Conservation (phyloP, 129 eudicot species). For the Pseudognaphalium luteoalbum region DNA sequence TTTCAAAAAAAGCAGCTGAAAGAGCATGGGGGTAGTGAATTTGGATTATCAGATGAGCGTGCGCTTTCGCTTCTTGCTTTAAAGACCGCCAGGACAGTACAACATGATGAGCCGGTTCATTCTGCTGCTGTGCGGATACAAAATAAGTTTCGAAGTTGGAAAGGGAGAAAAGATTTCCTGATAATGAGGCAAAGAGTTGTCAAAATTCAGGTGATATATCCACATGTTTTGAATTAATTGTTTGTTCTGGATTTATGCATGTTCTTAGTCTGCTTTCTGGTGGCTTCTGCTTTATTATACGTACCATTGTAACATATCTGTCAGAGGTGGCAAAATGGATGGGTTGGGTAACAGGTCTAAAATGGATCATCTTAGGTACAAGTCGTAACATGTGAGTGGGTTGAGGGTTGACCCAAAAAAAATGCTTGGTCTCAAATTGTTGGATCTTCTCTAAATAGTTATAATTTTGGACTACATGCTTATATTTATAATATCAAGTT, state of each 20-base stretch:
- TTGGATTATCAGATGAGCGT: constrained; percentile 66
- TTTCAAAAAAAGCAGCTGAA: constrained; percentile 79
- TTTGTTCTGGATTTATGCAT: neutral
- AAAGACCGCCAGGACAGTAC: constrained; percentile 56
- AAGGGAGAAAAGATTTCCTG: constrained; percentile 86
- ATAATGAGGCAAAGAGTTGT: constrained; percentile 74
- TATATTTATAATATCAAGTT: neutral
- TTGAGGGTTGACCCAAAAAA: neutral
- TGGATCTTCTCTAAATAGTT: neutral
- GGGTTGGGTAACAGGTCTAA: neutral
- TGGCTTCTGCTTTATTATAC: neutral
- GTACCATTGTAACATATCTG: neutral
- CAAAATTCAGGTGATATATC: constrained; percentile 75
- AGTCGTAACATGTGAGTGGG: no score
- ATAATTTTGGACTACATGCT: neutral
- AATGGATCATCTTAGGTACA: neutral
- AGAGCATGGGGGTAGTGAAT: constrained; percentile 58
- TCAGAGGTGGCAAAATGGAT: neutral
- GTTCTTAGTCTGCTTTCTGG: neutral
- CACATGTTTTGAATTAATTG: neutral
- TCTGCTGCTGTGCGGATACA: constrained; percentile 92
- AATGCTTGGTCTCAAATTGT: neutral
- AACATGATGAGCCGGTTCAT: constrained; percentile 66
- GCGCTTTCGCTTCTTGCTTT: constrained; percentile 76
- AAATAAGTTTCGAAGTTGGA: constrained; percentile 81